Percentiles rank a stretch among this genome's conserved stretches.
Conservation (phyloP, 2,329 filamentous ascomycete species). For the Metarhizium robertsii region DNA sequence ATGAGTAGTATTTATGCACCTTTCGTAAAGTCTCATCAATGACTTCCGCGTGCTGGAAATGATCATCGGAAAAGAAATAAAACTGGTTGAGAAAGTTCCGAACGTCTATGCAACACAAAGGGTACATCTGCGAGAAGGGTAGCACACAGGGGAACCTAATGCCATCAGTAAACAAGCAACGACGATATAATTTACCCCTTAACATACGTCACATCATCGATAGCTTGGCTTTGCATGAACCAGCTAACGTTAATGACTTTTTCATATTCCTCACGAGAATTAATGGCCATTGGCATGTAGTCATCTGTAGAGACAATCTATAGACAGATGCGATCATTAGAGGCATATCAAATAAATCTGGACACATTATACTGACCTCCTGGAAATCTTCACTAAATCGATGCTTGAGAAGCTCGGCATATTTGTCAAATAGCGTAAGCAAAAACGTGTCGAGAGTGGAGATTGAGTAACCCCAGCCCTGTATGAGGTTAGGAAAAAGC, state of each 20-base stretch:
- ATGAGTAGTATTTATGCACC: slow-evolving; percentile 29
- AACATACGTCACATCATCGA: slow-evolving; percentile 64
- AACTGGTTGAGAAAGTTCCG: slow-evolving; percentile 97
- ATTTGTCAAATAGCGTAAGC: slow-evolving; percentile 85
- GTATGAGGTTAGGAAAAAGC: slow-evolving; percentile 65
- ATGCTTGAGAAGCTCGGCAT: slow-evolving; percentile 80
- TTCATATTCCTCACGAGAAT: slow-evolving; percentile 81
- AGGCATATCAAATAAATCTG: neutral
- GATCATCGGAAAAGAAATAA: slow-evolving; percentile 93
- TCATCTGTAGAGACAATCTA: slow-evolving; percentile 82
- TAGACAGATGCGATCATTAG: neutral
- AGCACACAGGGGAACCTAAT: slow-evolving; percentile 83
- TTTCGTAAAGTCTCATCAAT: slow-evolving; percentile 87
- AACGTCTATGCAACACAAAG: slow-evolving; percentile 95
- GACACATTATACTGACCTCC: slow-evolving; percentile 45
- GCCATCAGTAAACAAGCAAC: neutral
- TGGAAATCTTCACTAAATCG: slow-evolving; percentile 94
- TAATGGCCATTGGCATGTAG: slow-evolving; percentile 99
- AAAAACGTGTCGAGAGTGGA: slow-evolving; percentile 73
- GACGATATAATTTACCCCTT: slow-evolving; percentile 3
- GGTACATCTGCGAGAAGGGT: slow-evolving; percentile 98
- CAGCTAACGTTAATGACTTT: slow-evolving; percentile 95
- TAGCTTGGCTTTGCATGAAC: slow-evolving; percentile 77
- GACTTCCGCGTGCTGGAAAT: slow-evolving; percentile 81
- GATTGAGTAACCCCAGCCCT: slow-evolving; percentile 88